These are phyloP conservation scores for Hortiboletus campestris DNA, from an alignment of 768 basidiomycete species.

Conservation along the genomic window DNA sequence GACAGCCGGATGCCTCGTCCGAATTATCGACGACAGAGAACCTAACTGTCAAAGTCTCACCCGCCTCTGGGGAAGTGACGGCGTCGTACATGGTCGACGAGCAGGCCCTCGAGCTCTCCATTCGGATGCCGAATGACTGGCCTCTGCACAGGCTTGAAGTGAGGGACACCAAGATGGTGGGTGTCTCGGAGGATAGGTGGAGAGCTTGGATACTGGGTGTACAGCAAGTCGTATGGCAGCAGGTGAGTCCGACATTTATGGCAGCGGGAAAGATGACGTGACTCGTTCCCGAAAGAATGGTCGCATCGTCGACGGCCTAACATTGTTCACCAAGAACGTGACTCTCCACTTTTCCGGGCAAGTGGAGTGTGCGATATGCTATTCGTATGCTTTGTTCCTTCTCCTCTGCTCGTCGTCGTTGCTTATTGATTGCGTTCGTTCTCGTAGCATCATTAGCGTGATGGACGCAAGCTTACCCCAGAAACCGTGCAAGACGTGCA, in stretches of 20 bases:
- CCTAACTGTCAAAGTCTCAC: constrained; percentile 73
- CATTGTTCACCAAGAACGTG: constrained; percentile 93
- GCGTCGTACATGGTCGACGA: constrained; percentile 90
- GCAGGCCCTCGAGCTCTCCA: constrained; percentile 83
- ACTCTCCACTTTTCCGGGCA: constrained; percentile 91
- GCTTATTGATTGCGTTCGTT: not conserved
- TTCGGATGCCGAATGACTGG: constrained; percentile 88
- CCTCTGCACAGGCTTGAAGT: constrained; percentile 87
- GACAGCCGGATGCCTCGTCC: constrained; percentile 49
- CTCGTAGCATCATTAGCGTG: constrained; percentile 78
- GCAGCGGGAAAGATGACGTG: not conserved
- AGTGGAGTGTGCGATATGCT: constrained; percentile 95
- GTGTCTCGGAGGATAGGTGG: constrained; percentile 89
- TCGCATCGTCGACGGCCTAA: constrained; percentile 81
- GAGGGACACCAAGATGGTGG: constrained; percentile 79
- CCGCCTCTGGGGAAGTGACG: constrained; percentile 73
- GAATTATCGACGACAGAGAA: constrained; percentile 68
- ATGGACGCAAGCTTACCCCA: constrained; percentile 85
- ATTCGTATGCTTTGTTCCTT: constrained; percentile 56
- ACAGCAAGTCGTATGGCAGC: constrained; percentile 85
- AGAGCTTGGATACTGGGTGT: constrained; percentile 91
- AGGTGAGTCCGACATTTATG: constrained; percentile 48
- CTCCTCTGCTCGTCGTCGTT: not conserved
- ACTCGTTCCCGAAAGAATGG: constrained; percentile 61
- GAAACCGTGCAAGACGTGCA: constrained; percentile 92